These are phyloP conservation scores for Rubroboletus pulcherrimus DNA, from an alignment of 768 basidiomycete species.

Conservation along the genomic window DNA sequence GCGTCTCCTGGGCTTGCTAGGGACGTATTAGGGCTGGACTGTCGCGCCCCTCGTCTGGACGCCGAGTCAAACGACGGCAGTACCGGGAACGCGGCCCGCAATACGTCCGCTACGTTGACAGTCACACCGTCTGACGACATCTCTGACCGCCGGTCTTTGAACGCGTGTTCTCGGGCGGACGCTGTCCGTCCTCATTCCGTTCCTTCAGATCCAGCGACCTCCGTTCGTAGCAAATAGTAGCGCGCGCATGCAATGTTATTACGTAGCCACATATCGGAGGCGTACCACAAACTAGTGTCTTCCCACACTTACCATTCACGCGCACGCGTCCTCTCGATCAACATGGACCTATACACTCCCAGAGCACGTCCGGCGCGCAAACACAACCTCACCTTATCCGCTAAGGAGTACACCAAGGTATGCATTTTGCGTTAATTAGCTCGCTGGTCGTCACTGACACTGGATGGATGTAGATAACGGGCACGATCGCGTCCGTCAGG, in stretches of 20 bases:
- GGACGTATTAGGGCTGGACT: neutral
- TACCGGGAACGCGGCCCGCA: neutral
- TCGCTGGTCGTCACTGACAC: neutral
- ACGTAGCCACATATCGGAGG: conserved; percentile 14
- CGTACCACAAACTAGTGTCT: neutral
- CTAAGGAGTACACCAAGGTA: conserved; percentile 75
- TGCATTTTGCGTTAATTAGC: neutral
- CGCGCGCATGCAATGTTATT: neutral
- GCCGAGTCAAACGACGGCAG: conserved; percentile 5
- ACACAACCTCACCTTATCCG: conserved; percentile 68
- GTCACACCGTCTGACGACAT: neutral
- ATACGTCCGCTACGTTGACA: neutral
- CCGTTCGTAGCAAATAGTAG: too few species aligned
- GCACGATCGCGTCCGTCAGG: conserved; percentile 77
- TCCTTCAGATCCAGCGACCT: neutral
- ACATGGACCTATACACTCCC: conserved; percentile 68
- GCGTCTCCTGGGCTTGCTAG: conserved; percentile 12
- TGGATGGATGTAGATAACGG: conserved; percentile 54
- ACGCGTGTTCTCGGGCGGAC: neutral
- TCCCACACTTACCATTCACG: conserved; percentile 6
- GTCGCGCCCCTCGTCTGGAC: neutral
- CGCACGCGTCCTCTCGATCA: conserved; percentile 7
- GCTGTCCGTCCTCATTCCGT: neutral
- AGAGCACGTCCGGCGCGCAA: conserved; percentile 53
- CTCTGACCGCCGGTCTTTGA: conserved; percentile 4